Conservation (phyloP, 805 yeast species). For the Hanseniaspora opuntiae region DNA sequence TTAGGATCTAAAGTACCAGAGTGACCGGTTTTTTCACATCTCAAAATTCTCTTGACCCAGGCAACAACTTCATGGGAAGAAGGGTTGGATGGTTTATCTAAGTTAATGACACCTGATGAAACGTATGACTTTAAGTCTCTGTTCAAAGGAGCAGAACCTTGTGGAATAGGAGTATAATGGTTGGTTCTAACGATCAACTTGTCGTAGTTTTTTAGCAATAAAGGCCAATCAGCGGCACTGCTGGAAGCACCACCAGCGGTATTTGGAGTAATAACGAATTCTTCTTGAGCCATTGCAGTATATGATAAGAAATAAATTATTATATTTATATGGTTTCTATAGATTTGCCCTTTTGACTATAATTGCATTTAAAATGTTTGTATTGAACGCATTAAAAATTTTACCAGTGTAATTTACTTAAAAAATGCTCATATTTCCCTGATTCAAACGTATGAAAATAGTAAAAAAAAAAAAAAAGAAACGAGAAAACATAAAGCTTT, state of each 20-base stretch:
- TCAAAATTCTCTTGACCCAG: conserved; percentile 90
- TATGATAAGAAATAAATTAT: conserved; percentile 1
- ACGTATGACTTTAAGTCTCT: conserved; percentile 84
- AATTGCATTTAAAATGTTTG: not conserved
- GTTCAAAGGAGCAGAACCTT: conserved; percentile 87
- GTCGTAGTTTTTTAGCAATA: conserved; percentile 85
- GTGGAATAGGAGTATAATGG: conserved; percentile 93
- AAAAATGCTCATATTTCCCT: not conserved
- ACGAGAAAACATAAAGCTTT: not conserved
- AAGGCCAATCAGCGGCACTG: conserved; percentile 91
- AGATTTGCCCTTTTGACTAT: not conserved
- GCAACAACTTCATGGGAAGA: conserved; percentile 99
- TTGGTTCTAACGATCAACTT: conserved; percentile 87
- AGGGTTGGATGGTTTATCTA: conserved; percentile 97
- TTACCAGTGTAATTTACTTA: not conserved
- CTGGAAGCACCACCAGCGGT: conserved; percentile 51
- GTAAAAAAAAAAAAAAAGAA: not conserved
- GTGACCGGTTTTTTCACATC: conserved; percentile 96
- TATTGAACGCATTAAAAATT: not conserved
- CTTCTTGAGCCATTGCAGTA: conserved; percentile 44
- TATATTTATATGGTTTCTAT: not conserved
- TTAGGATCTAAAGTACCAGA: conserved; percentile 98
- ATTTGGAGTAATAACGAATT: conserved; percentile 80
- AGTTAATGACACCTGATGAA: conserved; percentile 88
- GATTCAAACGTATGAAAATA: not conserved